Evolutionary conservation across 1,284 basidiomycete genomes (phyloP), one percentile per base, ranked within the genome.

Genomic region (Tilletiopsis washingtonensis): DNA sequence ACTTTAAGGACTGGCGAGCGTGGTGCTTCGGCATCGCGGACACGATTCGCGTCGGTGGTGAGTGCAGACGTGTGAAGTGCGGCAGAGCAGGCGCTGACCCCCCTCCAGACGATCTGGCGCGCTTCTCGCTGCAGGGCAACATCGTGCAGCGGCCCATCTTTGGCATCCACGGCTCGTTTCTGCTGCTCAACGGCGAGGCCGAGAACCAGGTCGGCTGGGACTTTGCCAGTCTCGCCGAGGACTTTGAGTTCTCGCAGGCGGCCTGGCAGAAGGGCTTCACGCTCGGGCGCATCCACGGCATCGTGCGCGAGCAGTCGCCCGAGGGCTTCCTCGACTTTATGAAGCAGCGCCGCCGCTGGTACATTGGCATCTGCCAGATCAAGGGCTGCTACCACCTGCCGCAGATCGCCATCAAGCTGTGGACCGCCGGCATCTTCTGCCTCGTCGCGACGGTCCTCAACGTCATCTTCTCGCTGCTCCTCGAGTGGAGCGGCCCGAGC

Each of bases 21-120:
- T 76, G 75, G 75, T 74, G 74, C 64, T 76, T 76, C 47, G 74
- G 74, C n/a, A 74, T 76, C 6, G 75, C 75, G 20, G 74, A 76
- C 54, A 71, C 74, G 53, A 74, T 76, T 39, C 74, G 75, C 64
- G 74, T 76, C 40, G 75, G 75, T n/a, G n/a, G n/a, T n/a, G n/a
- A n/a, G n/a, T n/a, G n/a, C n/a, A n/a, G n/a, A n/a, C n/a, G n/a
- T n/a, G n/a, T n/a, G n/a, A n/a, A n/a, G n/a, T n/a, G n/a, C n/a
- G n/a, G n/a, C n/a, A n/a, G n/a, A n/a, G n/a, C n/a, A n/a, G n/a
- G n/a, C n/a, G n/a, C n/a, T n/a, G n/a, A n/a, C n/a, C n/a, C n/a
- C n/a, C n/a, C n/a, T n/a, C n/a, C n/a, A 47, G 75, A 76, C 58
- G 75, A 76, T 57, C 52, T 75, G 50, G 75, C 74, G 2, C 64